phyloP scores from a whole-genome alignment of 2,329 filamentous ascomycete species.

The Beauveria scarabaeidicola region DNA sequence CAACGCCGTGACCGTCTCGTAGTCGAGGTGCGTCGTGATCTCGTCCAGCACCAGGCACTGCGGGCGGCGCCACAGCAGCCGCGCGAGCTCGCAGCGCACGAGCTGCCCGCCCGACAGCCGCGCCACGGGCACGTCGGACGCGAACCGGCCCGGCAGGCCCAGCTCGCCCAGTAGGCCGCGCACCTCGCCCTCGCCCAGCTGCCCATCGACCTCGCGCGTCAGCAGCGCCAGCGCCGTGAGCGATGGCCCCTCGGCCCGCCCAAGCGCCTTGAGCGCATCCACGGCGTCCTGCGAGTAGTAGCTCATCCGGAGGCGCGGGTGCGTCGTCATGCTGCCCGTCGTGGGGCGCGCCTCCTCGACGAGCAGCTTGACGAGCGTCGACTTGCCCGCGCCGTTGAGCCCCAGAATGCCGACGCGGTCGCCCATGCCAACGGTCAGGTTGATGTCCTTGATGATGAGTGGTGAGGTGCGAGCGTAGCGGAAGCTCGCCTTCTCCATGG shows the following conservation, averaged over 20 bases:
- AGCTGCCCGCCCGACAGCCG: conserved; percentile 74
- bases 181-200: conserved; percentile 56
- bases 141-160: conserved; percentile 60
- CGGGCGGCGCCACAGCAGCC: conserved; percentile 58
- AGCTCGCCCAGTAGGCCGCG: conserved; percentile 59
- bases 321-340: conserved; percentile 52
- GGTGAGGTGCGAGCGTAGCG: conserved; percentile 41
- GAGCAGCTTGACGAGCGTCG: conserved; percentile 65
- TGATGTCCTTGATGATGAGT: conserved; percentile 51
- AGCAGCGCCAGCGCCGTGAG: conserved; percentile 61
- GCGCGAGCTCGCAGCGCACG: conserved; percentile 56
- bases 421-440: conserved; percentile 61
- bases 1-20: conserved; percentile 67
- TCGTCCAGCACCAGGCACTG: conserved; percentile 72
- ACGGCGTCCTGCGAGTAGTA: conserved; percentile 78
- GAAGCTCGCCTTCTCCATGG: conserved; percentile 60
- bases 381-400: conserved; percentile 75
- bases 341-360: conserved; percentile 51
- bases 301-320: conserved; percentile 61
- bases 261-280: conserved; percentile 54
- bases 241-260: conserved; percentile 31
- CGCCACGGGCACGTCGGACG: conserved; percentile 63
- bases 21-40: conserved; percentile 78
- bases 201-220: conserved; percentile 41
- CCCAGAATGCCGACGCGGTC: conserved; percentile 69